Evolutionary conservation across 2,329 filamentous ascomycete species (phyloP), one percentile per base, ranked within the genome.

Genomic region (Pseudogymnoascus pannorum): DNA sequence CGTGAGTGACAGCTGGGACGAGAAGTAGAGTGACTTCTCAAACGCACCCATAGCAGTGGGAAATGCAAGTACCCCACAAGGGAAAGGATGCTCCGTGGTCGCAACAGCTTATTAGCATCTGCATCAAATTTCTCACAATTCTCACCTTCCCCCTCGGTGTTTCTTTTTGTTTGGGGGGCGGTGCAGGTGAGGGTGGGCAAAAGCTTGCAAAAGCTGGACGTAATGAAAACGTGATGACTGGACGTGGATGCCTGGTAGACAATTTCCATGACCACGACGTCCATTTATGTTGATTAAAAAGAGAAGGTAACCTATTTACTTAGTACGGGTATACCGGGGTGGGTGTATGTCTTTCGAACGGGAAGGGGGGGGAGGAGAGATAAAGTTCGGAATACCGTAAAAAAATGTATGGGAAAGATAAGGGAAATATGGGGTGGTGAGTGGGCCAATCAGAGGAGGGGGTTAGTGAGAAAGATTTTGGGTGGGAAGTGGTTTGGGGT

Each of bases 251-350:
- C 8, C 24, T 51, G 44, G 24, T 8, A 51, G 44, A 51, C 44
- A 51, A 51, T 51, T 51, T 51, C 44, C 44, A 51, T 51, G 44
- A 51, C 44, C 44, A 51, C 44, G 24, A 29, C 24, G 44, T 31
- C 44, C 44, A 51, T 51, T 31, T 51, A 51, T 51, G 24, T 51
- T 51, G 44, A 51, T 51, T 51, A 51, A 51, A 51, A 51, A 51
- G 44, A 51, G 44, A 51, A 51, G 44, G 44, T 51, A 51, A 51
- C 44, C 44, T 11, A 12, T 51, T 51, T 29, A 3, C 14, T 51
- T 51, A 31, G 44, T 51, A 51, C 9, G n/a, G 5, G 9, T 51
- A 31, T 51, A 51, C 24, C 24, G 44, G 44, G 8, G 44, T 7
- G 22, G 14, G 6, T n/a, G n/a, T n/a, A n/a, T n/a, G n/a, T n/a